Evolutionary conservation across 192 early-diverging fungal genomes (phyloP), one percentile per base, ranked within the genome.

Genomic region (Tieghemiomyces parasiticus): DNA sequence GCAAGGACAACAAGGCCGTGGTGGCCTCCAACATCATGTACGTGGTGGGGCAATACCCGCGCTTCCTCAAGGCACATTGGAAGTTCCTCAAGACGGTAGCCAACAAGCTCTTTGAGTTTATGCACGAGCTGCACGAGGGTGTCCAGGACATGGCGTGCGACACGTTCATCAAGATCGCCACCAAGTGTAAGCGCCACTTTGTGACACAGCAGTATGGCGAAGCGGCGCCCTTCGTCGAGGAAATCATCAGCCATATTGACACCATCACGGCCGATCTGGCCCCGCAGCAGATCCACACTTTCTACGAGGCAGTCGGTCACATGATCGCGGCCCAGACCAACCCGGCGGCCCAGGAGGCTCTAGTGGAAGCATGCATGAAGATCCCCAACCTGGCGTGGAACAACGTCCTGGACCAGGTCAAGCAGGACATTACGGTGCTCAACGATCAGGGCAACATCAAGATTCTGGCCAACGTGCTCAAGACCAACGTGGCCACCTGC

Each of bases 131-230:
- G 9, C 96, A 99, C 64, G 92, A 94, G 78, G 96, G 96, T 74
- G 96, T 99, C 46, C 94, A 96, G 68, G 96, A 99, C 72, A 99
- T 99, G 96, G 96, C 96, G 33, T 99, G 96, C 74, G 96, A 99
- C 74, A 97, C 96, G 4, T 97, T 97, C 74, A 96, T 97, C 65
- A 99, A 96, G 65, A 99, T 99, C 68, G 81, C 95, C 25, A 90
- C 93, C 72, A 96, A 97, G 68, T 97, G 94, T 76, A 88, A 84
- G 47, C 83, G 92, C 35, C 91, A 97, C 66, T 97, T 99, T 80
- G 86, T 96, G 35, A 69, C 83, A 26, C 90, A 92, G 69, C 96
- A 99, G 74, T 78, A 84, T 1, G 85, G 86, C 26, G 96, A 99
- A 69, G 66, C 75, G 16, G 74, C 71, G 51, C 92, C 96, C 6